Evolutionary conservation across 495 filamentous ascomycete genomes (phyloP).

Genomic region (Parachaetomium inaequale): DNA sequence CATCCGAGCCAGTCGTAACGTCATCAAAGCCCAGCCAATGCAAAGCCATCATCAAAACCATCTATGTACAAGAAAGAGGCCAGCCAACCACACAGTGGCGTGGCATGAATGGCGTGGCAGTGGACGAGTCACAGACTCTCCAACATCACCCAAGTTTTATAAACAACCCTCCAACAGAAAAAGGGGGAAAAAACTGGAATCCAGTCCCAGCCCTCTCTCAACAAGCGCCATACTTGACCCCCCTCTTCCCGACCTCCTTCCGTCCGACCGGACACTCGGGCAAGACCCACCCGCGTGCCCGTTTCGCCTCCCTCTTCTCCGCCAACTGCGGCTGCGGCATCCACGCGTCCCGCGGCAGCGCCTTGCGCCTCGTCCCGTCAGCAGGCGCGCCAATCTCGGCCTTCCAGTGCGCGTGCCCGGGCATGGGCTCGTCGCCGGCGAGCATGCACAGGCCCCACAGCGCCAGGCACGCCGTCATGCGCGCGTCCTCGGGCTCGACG

Average conservation of each 20-base stretch:
- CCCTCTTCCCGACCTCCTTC: conserved; percentile 56
- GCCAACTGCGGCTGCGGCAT: conserved; percentile 79
- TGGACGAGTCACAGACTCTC: conserved; percentile 17
- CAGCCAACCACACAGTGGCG: not conserved
- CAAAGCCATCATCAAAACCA: not conserved
- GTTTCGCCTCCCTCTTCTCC: conserved; percentile 81
- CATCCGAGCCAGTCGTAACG: conserved; percentile 19
- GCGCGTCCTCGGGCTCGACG: conserved; percentile 38
- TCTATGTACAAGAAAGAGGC: conserved; percentile 12
- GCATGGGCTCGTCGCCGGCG: conserved; percentile 66
- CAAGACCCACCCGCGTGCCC: conserved; percentile 77
- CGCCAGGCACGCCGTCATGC: conserved; percentile 54
- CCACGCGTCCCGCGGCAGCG: conserved; percentile 72
- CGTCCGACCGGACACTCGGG: conserved; percentile 63
- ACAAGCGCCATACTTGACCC: conserved; percentile 49
- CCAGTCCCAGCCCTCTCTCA: conserved; percentile 15
- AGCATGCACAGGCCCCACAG: conserved; percentile 68
- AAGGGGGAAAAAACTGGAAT: not conserved
- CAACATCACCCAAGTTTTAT: not conserved
- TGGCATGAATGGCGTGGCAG: too few species aligned
- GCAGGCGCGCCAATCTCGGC: conserved; percentile 79
- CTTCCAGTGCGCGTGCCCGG: conserved; percentile 63
- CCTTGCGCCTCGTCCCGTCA: conserved; percentile 68
- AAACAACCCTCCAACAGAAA: not conserved
- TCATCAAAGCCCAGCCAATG: conserved; percentile 15